A percentile compares a stretch with the other conserved stretches of the same genome.
phyloP scores from a whole-genome alignment of 208 protist species.

The Phytomonas sp. region DNA sequence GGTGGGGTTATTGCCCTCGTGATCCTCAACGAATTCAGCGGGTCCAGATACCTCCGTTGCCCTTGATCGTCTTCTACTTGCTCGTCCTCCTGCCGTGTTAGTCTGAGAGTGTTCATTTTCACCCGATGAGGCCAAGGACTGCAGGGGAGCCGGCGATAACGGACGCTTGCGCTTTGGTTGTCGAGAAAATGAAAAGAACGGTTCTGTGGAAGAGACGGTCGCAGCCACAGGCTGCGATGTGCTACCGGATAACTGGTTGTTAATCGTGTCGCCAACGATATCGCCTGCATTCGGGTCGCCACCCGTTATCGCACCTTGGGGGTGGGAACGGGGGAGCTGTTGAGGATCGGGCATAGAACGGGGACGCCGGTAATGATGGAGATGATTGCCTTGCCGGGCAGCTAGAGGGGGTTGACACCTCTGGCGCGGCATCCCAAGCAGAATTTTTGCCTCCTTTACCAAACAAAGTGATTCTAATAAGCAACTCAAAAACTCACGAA shows the following conservation, averaged over 20 bases:
- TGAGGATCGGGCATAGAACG: neutral
- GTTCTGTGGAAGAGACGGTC: neutral
- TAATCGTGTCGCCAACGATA: neutral
- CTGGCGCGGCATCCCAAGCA: neutral
- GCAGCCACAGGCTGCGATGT: neutral
- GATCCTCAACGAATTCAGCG: neutral
- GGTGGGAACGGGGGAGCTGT: neutral
- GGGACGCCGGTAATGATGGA: neutral
- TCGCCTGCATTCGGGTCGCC: neutral
- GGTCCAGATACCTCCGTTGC: neutral
- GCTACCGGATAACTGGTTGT: neutral
- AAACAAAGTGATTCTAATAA: neutral
- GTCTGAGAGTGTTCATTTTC: neutral
- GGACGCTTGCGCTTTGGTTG: neutral
- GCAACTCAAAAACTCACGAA: neutral
- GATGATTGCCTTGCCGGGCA: neutral
- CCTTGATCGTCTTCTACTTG: neutral
- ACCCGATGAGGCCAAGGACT: neutral
- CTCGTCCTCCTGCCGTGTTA: neutral
- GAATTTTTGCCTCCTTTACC: neutral
- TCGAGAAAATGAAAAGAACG: neutral
- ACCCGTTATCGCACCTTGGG: neutral
- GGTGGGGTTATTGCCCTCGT: neutral
- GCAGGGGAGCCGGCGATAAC: neutral
- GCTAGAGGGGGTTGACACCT: neutral